phyloP scores from a whole-genome alignment of 192 early-diverging fungal species.

The Glomus cerebriforme region DNA sequence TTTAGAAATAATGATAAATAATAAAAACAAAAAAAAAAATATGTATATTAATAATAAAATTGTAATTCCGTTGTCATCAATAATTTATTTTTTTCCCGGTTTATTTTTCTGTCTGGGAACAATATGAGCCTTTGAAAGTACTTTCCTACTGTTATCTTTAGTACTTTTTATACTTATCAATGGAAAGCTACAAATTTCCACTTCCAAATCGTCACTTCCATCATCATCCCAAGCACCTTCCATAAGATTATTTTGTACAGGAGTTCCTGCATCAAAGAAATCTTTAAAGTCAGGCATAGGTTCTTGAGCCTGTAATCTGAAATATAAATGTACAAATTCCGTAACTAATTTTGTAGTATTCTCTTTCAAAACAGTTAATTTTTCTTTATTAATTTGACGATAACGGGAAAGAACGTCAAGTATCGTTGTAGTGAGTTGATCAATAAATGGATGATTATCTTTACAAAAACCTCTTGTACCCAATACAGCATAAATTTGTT shows the following conservation, averaged over 20 bases:
- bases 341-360: background rate
- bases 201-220: constrained; percentile 15
- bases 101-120: constrained; percentile 7
- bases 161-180: constrained; percentile 1
- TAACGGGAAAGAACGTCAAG: background rate
- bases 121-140: constrained; percentile 20
- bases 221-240: constrained; percentile 24
- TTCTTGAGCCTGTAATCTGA: constrained; percentile 32
- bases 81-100: too few relatives aligned
- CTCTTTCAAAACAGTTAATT: background rate
- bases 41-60: background rate
- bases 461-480: constrained; percentile 28
- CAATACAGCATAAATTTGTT: constrained; percentile 29
- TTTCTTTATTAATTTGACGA: constrained; percentile 15
- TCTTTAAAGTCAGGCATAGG: constrained; percentile 19
- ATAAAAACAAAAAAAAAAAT: background rate
- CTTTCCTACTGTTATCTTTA: constrained; percentile 12
- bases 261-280: constrained; percentile 9
- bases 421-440: background rate
- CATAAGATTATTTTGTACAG: constrained; percentile 12
- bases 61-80: too few relatives aligned
- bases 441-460: constrained; percentile 23
- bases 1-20: background rate
- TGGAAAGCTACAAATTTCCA: constrained; percentile 32
- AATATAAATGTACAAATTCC: constrained; percentile 20